Percentiles rank a stretch among this genome's conserved stretches.
Conservation (phyloP, 1,284 basidiomycete genomes). For the Boletus smithii region DNA sequence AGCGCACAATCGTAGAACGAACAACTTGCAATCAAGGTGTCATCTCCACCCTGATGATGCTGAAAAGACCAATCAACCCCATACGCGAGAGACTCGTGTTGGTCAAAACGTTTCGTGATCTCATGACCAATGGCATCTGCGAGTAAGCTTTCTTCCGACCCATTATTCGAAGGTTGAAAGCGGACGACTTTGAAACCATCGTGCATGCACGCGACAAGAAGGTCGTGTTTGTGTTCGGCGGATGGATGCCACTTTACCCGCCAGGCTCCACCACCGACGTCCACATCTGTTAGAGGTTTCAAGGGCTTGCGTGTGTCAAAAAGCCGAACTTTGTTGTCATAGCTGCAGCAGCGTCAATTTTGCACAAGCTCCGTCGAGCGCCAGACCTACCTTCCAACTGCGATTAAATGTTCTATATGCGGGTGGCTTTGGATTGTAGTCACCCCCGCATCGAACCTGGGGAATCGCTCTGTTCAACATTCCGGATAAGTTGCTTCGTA, state of each 20-base stretch:
- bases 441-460: slow-evolving; percentile 83
- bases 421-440: slow-evolving; percentile 89
- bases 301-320: slow-evolving; percentile 80
- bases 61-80: slow-evolving; percentile 90
- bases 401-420: slow-evolving; percentile 75
- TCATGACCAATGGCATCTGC: slow-evolving; percentile 30
- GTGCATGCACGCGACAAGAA: slow-evolving; percentile 95
- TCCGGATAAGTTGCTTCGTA: background rate
- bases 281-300: slow-evolving; percentile 55
- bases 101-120: slow-evolving; percentile 65
- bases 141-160: slow-evolving; percentile 2
- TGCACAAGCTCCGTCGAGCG: background rate
- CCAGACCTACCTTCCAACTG: slow-evolving; percentile 77
- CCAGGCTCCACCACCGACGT: slow-evolving; percentile 93
- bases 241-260: slow-evolving; percentile 93
- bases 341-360: slow-evolving; percentile 48
- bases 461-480: slow-evolving; percentile 1
- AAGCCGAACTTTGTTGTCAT: slow-evolving; percentile 78
- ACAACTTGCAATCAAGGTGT: slow-evolving; percentile 78
- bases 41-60: slow-evolving; percentile 16
- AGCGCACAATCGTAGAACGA: slow-evolving; percentile 95
- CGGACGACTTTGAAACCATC: slow-evolving; percentile 87
- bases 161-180: slow-evolving; percentile 16
- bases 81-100: slow-evolving; percentile 86
- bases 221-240: slow-evolving; percentile 52